Conservation (phyloP, 768 basidiomycete species). For the Glaciozyma antarctica region DNA sequence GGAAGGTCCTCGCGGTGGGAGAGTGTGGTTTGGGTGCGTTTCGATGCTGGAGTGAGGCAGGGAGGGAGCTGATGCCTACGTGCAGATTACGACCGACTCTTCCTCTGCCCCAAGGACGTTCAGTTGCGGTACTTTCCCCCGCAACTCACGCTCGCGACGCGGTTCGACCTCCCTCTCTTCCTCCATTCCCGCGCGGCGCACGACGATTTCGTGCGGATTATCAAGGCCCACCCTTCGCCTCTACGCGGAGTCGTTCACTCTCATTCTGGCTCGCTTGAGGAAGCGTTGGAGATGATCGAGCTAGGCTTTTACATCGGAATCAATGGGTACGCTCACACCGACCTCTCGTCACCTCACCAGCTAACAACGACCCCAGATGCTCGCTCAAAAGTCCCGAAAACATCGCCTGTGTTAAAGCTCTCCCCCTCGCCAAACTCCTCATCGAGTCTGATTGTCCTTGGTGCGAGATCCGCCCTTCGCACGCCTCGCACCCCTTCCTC, state of each 20-base stretch:
- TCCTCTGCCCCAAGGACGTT: conserved; percentile 52
- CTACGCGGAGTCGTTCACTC: conserved; percentile 75
- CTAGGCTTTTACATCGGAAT: conserved; percentile 65
- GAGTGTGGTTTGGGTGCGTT: conserved; percentile 51
- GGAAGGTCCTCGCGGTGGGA: conserved; percentile 49
- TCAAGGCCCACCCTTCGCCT: conserved; percentile 56
- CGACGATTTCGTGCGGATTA: conserved; percentile 55
- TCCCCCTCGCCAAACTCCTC: conserved; percentile 55
- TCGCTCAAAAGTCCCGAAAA: conserved; percentile 64
- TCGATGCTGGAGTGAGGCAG: too few species aligned
- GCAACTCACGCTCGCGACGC: conserved; percentile 59
- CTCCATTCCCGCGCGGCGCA: conserved; percentile 74
- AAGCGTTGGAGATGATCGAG: conserved; percentile 55
- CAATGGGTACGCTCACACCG: background rate
- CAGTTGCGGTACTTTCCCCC: conserved; percentile 52
- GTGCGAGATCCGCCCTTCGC: conserved; percentile 35
- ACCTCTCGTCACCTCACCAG: background rate
- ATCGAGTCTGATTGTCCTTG: conserved; percentile 58
- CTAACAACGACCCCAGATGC: conserved; percentile 41
- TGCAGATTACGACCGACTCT: conserved; percentile 67
- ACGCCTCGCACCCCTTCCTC: conserved; percentile 31
- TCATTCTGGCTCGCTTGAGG: conserved; percentile 59
- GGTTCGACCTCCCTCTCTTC: conserved; percentile 64
- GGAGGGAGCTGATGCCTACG: too few species aligned
- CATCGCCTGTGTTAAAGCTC: conserved; percentile 48